Conservation (phyloP, 305 asterid species). For the Solanum hybrid region DNA sequence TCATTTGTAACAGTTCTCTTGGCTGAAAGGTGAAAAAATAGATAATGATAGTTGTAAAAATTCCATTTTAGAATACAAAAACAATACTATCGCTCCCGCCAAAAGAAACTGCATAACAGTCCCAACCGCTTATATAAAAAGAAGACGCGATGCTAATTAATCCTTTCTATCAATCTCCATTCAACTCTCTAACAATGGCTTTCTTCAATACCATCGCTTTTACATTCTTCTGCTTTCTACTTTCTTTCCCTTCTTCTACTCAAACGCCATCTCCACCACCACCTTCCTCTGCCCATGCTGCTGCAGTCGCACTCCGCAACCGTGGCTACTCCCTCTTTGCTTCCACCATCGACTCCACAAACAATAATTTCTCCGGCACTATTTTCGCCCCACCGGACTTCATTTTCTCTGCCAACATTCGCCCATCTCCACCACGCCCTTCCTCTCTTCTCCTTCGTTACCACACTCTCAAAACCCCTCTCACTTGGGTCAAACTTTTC, state of each 20-base stretch:
- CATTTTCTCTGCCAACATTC: neutral
- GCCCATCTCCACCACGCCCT: neutral
- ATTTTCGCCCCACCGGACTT: neutral
- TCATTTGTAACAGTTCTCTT: no score
- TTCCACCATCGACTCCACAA: neutral
- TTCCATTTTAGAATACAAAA: neutral
- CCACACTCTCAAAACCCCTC: constrained; percentile 46
- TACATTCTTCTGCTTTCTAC: constrained; percentile 32
- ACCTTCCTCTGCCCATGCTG: constrained; percentile 39
- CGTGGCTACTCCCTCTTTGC: constrained; percentile 31
- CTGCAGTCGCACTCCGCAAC: constrained; percentile 42
- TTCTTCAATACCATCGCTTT: constrained; percentile 20
- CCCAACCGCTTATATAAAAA: neutral
- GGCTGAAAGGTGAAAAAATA: no score
- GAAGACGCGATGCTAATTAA: neutral
- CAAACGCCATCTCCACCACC: constrained; percentile 13
- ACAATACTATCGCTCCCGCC: neutral
- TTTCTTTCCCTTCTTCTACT: constrained; percentile 19
- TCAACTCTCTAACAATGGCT: constrained; percentile 20
- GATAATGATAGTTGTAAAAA: no score
- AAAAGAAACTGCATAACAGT: neutral
- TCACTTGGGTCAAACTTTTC: constrained; percentile 35
- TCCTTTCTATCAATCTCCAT: neutral
- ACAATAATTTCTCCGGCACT: neutral
- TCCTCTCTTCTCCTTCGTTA: constrained; percentile 5